Evolutionary conservation across 371 early-diverging fungal genomes (phyloP).

Genomic region (Rhizopus microsporus): DNA sequence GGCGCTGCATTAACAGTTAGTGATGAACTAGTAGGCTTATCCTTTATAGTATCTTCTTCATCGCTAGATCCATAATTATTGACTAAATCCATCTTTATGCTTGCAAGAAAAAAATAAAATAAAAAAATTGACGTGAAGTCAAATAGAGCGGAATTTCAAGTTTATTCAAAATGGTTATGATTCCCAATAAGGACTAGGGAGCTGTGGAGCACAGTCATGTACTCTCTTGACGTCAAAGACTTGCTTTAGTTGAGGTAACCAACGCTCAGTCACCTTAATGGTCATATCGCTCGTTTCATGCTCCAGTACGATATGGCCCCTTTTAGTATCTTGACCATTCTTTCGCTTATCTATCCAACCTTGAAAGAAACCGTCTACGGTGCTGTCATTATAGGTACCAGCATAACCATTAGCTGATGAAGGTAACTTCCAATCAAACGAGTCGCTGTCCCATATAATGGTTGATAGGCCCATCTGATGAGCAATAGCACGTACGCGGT

Average conservation of each 20-base stretch:
- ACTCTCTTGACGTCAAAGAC: constrained; percentile 43
- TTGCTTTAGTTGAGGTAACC: constrained; percentile 46
- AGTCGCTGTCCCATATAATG: constrained; percentile 45
- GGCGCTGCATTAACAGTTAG: constrained; percentile 68
- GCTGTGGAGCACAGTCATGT: constrained; percentile 44
- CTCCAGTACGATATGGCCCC: constrained; percentile 53
- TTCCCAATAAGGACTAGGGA: constrained; percentile 53
- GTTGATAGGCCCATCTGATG: constrained; percentile 47
- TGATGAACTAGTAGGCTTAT: constrained; percentile 13
- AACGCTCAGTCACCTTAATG: constrained; percentile 39
- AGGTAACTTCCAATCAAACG: constrained; percentile 44
- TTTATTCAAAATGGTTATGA: constrained; percentile 1
- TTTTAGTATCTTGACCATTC: constrained; percentile 20
- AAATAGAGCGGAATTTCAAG: background rate
- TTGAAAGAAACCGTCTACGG: constrained; percentile 40
- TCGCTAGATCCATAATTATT: constrained; percentile 60
- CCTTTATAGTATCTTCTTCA: constrained; percentile 39
- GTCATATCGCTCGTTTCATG: constrained; percentile 54
- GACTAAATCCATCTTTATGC: constrained; percentile 39
- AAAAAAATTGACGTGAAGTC: background rate
- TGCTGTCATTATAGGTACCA: constrained; percentile 15
- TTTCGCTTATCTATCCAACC: constrained; percentile 36
- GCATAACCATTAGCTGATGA: constrained; percentile 30
- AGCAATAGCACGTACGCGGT: constrained; percentile 52
- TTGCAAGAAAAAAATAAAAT: constrained; percentile 5